Percentiles rank a stretch among this genome's conserved stretches.
These are phyloP conservation scores for Allium cepa DNA, from an alignment of 106 monocot genomes.

Conservation along the genomic window DNA sequence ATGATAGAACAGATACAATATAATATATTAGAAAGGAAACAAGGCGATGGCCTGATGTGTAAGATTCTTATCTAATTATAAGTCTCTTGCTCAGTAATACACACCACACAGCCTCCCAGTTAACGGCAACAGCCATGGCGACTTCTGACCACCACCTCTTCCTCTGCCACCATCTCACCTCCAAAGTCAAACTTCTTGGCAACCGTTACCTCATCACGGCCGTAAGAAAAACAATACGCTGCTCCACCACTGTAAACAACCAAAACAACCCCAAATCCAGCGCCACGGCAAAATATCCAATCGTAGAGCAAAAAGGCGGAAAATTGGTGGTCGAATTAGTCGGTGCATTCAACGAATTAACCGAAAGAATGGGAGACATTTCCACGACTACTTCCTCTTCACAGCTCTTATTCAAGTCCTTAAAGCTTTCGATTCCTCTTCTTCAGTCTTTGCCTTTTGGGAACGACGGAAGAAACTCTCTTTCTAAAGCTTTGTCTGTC, in stretches of 20 bases:
- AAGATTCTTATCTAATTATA: no score
- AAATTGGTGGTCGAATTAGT: slow-evolving; percentile 65
- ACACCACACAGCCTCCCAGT: no score
- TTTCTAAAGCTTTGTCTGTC: slow-evolving; percentile 52
- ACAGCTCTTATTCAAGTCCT: slow-evolving; percentile 47
- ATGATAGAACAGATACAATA: no score
- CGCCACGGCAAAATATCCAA: neutral
- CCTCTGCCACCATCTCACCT: neutral
- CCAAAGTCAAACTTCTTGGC: neutral
- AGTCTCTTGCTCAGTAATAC: no score
- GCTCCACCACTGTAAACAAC: neutral
- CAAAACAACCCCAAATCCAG: neutral
- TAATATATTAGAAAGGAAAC: no score
- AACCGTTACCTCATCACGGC: neutral
- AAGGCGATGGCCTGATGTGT: no score
- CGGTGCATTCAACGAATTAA: slow-evolving; percentile 72
- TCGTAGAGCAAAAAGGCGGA: slow-evolving; percentile 9
- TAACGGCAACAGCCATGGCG: neutral
- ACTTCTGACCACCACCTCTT: slow-evolving; percentile 4
- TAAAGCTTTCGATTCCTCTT: slow-evolving; percentile 67
- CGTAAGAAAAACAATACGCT: neutral
- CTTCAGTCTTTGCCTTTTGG: slow-evolving; percentile 35
- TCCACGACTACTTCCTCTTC: slow-evolving; percentile 59
- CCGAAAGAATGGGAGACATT: slow-evolving; percentile 61
- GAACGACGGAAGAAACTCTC: slow-evolving; percentile 34